Percentiles rank a stretch among this genome's conserved stretches.
Evolutionary conservation across 1,284 basidiomycete species (phyloP).

Genomic region (Pyrrhoderma lamaoense): DNA sequence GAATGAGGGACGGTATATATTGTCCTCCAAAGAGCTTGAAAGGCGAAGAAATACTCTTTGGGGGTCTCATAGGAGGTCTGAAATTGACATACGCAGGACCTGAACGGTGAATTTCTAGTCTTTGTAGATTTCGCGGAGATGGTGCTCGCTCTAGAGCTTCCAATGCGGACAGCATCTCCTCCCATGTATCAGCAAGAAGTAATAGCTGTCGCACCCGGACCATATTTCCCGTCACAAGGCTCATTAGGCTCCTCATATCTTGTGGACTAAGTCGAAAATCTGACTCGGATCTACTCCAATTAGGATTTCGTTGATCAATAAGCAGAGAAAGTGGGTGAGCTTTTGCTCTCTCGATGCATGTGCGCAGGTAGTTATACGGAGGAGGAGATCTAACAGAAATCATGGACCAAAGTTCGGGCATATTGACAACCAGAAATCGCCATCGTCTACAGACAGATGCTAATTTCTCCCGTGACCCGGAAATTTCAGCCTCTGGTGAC

Average conservation of each 20-base stretch:
- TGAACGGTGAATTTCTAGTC: slow-evolving; percentile 52
- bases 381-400: slow-evolving; percentile 48
- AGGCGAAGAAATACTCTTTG: neutral
- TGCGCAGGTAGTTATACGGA: slow-evolving; percentile 41
- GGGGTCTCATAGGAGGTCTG: slow-evolving; percentile 20
- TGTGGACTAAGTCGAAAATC: slow-evolving; percentile 31
- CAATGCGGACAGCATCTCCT: slow-evolving; percentile 40
- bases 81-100: slow-evolving; percentile 39
- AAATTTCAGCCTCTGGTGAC: slow-evolving; percentile 30
- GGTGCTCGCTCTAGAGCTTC: slow-evolving; percentile 37
- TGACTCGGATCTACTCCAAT: slow-evolving; percentile 17
- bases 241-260: slow-evolving; percentile 38
- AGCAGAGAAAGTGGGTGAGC: slow-evolving; percentile 24
- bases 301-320: slow-evolving; percentile 12
- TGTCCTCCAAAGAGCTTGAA: slow-evolving; percentile 21
- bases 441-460: slow-evolving; percentile 53
- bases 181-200: slow-evolving; percentile 45
- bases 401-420: slow-evolving; percentile 53
- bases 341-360: slow-evolving; percentile 49
- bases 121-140: slow-evolving; percentile 38
- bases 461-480: slow-evolving; percentile 36
- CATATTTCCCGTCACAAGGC: slow-evolving; percentile 40
- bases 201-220: slow-evolving; percentile 48
- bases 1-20: slow-evolving; percentile 24
- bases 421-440: slow-evolving; percentile 39